Base-by-base conservation (phyloP, 352 stramenopile species). In the Phytophthora palmivora region DNA sequence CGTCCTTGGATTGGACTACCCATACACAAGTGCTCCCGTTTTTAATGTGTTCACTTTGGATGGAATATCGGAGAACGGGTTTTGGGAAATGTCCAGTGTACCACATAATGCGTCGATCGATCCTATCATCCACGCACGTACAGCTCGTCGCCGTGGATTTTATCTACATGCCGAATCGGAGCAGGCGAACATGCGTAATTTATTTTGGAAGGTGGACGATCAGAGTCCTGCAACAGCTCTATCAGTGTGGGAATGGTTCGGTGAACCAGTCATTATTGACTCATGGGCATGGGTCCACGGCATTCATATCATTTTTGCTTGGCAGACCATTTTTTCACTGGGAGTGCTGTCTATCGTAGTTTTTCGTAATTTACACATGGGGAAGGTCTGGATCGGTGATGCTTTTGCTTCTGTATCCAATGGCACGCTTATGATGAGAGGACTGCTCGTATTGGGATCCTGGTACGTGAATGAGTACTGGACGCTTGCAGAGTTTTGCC, bases 221-320 rank as follows among this genome's bases (percentile, higher is more conserved):
- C 42, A 68, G 9, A 71, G 45, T 33, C 63, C 73, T 24, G 19
- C 67, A 11, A 21, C 24, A 1, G 56, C 61, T 10, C 43, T 87
- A 2, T 55, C 48, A 1, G 6, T 53, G 8, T 75, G 62, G 65
- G 26, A 65, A 28, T 83, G 71, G 68, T 45, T 64, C 3, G 70
- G 67, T 0, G 51, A 65, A 12, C 43, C 69, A 0, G 50, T 77
- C n/a, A 67, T 82, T 14, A 66, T 63, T 7, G 73, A 87, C 57
- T 72, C 63, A 6, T 87, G 77, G 77, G 66, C 69, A 1, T 84
- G 74, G 74, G 69, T 69, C 9, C 76, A 80, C 34, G 51, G 63
- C 21, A 57, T 82, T 5, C 75, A 84, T 38, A 4, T 72, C 2
- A 36, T 72, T 15, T 78, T 84, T 21, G 72, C 65, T 1, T 52